Evolutionary conservation across 2,329 filamentous ascomycete genomes (phyloP).

Genomic region (Phaeosphaeria sp.): DNA sequence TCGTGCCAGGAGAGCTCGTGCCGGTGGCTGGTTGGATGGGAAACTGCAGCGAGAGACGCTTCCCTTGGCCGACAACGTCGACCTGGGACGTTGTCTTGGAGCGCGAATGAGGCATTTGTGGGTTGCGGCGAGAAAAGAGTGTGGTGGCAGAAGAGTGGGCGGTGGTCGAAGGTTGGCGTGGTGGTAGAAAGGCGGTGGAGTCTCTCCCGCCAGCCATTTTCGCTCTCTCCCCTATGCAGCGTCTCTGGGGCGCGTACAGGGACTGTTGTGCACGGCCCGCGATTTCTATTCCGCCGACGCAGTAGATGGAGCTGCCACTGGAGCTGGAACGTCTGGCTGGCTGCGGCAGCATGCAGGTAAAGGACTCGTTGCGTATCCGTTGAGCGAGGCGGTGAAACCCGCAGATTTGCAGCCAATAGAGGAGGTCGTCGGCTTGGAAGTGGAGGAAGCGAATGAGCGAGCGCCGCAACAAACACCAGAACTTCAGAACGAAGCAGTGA

Average conservation of each 20-base stretch:
- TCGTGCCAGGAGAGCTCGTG: slow-evolving; percentile 36
- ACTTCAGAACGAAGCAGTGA: slow-evolving; percentile 37
- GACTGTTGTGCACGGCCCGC: slow-evolving; percentile 37
- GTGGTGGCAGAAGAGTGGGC: slow-evolving; percentile 16
- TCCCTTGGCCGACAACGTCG: slow-evolving; percentile 46
- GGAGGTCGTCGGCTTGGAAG: too few relatives aligned
- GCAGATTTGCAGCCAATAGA: slow-evolving; percentile 28
- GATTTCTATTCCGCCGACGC: slow-evolving; percentile 29
- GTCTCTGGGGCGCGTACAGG: background rate
- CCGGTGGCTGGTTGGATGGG: slow-evolving; percentile 52
- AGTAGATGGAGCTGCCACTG: slow-evolving; percentile 17
- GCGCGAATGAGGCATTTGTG: slow-evolving; percentile 38
- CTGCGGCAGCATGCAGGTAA: slow-evolving; percentile 29
- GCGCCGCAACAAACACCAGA: slow-evolving; percentile 27
- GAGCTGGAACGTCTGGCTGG: background rate
- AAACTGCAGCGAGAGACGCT: slow-evolving; percentile 58
- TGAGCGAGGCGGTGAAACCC: slow-evolving; percentile 42
- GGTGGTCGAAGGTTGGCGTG: slow-evolving; percentile 9
- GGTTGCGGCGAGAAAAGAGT: slow-evolving; percentile 24
- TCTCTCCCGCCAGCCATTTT: slow-evolving; percentile 26
- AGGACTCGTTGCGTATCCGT: slow-evolving; percentile 33
- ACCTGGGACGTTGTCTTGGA: slow-evolving; percentile 44
- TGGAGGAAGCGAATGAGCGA: slow-evolving; percentile 8
- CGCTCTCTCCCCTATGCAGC: slow-evolving; percentile 31
- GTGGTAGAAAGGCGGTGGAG: slow-evolving; percentile 19